Evolutionary conservation across 1,284 basidiomycete species (phyloP).

Genomic region (Leccinum solheimii): DNA sequence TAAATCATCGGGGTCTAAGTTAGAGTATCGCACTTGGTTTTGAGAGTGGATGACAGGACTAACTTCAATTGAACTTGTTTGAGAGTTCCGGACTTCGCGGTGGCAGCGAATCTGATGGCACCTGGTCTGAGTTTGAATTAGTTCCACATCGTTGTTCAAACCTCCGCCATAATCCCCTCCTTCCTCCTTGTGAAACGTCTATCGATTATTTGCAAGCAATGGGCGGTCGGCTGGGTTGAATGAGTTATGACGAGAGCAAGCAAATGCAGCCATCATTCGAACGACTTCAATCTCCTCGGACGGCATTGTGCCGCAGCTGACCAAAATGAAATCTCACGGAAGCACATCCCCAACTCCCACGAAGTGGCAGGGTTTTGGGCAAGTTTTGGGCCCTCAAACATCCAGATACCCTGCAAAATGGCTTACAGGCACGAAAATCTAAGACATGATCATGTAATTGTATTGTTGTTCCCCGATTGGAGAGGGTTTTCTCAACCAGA

Average conservation of each 20-base stretch:
- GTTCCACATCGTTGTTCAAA: neutral
- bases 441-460: no score
- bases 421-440: no score
- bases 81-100: neutral
- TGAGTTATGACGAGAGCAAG: neutral
- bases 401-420: no score
- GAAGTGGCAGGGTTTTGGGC: neutral
- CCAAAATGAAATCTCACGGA: neutral
- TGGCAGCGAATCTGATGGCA: neutral
- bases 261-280: neutral
- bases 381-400: neutral
- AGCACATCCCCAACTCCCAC: neutral
- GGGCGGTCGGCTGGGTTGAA: no score
- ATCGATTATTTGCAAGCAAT: neutral
- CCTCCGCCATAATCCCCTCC: neutral
- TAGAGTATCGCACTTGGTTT: neutral
- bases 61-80: neutral
- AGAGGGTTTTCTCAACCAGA: no score
- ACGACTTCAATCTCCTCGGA: neutral
- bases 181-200: neutral
- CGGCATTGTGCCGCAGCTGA: neutral
- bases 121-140: neutral
- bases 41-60: neutral
- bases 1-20: neutral
- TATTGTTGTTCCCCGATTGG: no score